Evolutionary conservation across 345 rosid genomes (phyloP).

Genomic region (Populus deltoides): DNA sequence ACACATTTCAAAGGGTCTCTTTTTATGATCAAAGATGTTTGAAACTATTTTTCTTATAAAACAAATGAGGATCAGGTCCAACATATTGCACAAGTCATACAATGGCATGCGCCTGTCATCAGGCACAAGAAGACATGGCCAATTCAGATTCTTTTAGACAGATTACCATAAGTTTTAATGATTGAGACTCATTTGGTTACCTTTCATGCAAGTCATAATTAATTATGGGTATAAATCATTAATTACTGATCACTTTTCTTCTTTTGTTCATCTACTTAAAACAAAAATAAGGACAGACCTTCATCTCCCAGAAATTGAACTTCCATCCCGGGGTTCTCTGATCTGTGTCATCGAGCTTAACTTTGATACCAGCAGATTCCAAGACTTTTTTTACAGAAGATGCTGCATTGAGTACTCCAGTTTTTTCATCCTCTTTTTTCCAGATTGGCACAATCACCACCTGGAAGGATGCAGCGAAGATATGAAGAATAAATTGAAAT

Average conservation of each 20-base stretch:
- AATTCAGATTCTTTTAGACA: not conserved
- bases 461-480: slow-evolving; percentile 30
- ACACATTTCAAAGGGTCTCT: not conserved
- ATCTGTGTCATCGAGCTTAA: slow-evolving; percentile 85
- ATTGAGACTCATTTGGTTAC: not conserved
- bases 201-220: not conserved
- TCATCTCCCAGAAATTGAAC: slow-evolving; percentile 97
- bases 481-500: not conserved
- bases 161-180: not conserved
- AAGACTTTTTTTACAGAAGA: slow-evolving; percentile 57
- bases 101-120: not conserved
- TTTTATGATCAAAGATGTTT: not conserved
- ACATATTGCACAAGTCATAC: not conserved
- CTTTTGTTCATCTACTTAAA: not conserved
- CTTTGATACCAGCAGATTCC: slow-evolving; percentile 62
- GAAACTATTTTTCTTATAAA: not conserved
- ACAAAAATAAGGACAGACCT: slow-evolving; percentile 40
- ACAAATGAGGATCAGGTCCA: not conserved
- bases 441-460: slow-evolving; percentile 87
- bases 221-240: not conserved
- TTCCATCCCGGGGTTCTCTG: slow-evolving; percentile 91
- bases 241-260: not conserved
- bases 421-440: slow-evolving; percentile 74
- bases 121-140: not conserved
- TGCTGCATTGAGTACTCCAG: slow-evolving; percentile 69